A percentile compares a stretch with the other conserved stretches of the same genome.
Conservation (phyloP, 2,329 filamentous ascomycete genomes). For the Ceratocystis harringtonii region DNA sequence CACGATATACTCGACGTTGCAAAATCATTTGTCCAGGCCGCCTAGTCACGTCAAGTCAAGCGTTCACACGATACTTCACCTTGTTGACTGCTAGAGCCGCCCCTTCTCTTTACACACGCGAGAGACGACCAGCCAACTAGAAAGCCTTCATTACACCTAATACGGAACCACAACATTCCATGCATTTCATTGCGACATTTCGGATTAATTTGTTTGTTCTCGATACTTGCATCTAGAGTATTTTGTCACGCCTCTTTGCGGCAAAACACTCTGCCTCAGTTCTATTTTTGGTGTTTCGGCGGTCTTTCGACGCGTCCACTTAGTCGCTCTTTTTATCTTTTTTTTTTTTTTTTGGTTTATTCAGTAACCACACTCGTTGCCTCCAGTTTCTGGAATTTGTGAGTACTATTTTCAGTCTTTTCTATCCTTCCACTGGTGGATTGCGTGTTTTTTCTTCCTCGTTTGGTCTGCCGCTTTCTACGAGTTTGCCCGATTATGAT, state of each 20-base stretch:
- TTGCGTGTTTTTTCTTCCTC: neutral
- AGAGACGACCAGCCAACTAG: neutral
- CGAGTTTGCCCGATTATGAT: no score
- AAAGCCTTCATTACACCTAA: neutral
- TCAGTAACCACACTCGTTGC: neutral
- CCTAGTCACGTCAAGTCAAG: neutral
- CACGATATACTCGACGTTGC: neutral
- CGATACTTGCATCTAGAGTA: conserved; percentile 2
- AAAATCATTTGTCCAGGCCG: neutral
- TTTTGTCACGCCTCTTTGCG: neutral
- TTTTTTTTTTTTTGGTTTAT: conserved; percentile 3
- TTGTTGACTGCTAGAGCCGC: neutral
- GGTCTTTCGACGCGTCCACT: neutral
- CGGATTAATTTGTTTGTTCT: conserved; percentile 1
- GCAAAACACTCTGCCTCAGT: conserved; percentile 4
- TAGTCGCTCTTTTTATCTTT: conserved; percentile 8
- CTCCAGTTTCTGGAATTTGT: conserved; percentile 10
- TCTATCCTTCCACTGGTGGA: neutral
- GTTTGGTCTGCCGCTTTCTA: neutral
- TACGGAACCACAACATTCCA: neutral
- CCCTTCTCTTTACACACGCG: neutral
- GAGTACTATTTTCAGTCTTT: neutral
- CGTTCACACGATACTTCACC: neutral
- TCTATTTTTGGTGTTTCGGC: conserved; percentile 1
- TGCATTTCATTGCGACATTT: neutral